Base-by-base conservation (phyloP, 2,329 filamentous ascomycete genomes). In the Myriosclerotinia scirpicola region DNA sequence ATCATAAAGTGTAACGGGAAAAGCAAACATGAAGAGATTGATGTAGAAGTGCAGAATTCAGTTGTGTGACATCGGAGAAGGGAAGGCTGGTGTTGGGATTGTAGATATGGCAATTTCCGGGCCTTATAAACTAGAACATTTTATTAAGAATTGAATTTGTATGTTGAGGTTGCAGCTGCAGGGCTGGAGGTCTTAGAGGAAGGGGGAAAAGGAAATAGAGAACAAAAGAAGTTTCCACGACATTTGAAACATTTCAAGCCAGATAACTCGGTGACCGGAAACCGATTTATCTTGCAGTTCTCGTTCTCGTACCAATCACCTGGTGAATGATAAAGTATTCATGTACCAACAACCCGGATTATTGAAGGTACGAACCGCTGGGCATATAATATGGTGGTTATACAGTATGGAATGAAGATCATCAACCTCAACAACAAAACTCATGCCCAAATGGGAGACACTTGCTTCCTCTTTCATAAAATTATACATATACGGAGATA, bases 281-380 rank as follows among this genome's bases (percentile, higher is more conserved):
- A 38, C 52, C 30, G 44, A 52, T 48, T 20, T 22, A 56, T 58
- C 55, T 60, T 60, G 64, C 36, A 65, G 55, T 61, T 65, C 53
- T 65, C 64, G 64, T 60, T 65, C 64, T 60, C 17, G 64, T 65
- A 54, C 64, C 36, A 53, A 26, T 56, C 22, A 59, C 34, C 63
- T 56, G 61, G 50, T 64, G 26, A 64, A 64, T 54, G 61, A 65
- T 65, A 55, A 64, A 36, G 63, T 58, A 30, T 65, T 48, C 34
- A 59, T 60, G 54, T 65, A 65, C 54, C 63, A 60, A 30, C 15
- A 65, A 54, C 64, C 54, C 46, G 64, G 64, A 54, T 65, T 48
- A 20, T 60, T 40, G 38, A 48, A 44, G 22, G 42, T 59, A 60
- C 42, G 44, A 65, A 65, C 55, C 5, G 46, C 54, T 52, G 58